These are phyloP conservation scores for Mortierella sp. DNA, from an alignment of 371 early-diverging fungal genomes.

Conservation along the genomic window DNA sequence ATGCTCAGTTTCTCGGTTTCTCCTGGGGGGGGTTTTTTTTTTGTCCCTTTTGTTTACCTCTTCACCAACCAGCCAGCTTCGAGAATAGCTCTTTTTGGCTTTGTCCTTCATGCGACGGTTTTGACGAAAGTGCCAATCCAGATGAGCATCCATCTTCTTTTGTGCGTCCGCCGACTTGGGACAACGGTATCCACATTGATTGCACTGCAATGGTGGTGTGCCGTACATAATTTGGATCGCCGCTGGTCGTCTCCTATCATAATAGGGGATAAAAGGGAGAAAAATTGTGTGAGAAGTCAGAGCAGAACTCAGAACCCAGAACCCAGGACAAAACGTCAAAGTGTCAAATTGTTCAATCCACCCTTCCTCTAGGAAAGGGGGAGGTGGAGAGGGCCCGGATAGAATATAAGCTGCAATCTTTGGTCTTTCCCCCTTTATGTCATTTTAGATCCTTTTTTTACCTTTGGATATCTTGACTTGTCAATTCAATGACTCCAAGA, in stretches of 20 bases:
- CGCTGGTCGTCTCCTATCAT: constrained; percentile 65
- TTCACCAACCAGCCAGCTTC: constrained; percentile 88
- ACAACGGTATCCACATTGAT: constrained; percentile 91
- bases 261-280: too few species aligned
- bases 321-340: too few species aligned
- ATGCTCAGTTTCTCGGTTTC: too few species aligned
- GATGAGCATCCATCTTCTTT: constrained; percentile 81
- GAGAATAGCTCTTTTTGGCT: constrained; percentile 76
- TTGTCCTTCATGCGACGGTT: constrained; percentile 85
- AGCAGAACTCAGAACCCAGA: too few species aligned
- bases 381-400: too few species aligned
- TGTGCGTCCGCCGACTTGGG: constrained; percentile 74
- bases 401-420: too few species aligned
- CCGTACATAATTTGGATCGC: constrained; percentile 78
- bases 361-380: too few species aligned
- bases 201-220: constrained; percentile 81
- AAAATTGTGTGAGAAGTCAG: too few species aligned
- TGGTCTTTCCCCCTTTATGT: too few species aligned
- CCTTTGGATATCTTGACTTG: constrained; percentile 55
- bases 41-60: constrained; percentile 53
- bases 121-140: constrained; percentile 95
- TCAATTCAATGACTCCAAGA: constrained; percentile 50
- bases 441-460: neutral
- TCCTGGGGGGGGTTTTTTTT: too few species aligned
- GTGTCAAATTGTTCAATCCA: too few species aligned